Evolutionary conservation across 495 filamentous ascomycete species (phyloP).

Genomic region (Geoglossum glabrum): DNA sequence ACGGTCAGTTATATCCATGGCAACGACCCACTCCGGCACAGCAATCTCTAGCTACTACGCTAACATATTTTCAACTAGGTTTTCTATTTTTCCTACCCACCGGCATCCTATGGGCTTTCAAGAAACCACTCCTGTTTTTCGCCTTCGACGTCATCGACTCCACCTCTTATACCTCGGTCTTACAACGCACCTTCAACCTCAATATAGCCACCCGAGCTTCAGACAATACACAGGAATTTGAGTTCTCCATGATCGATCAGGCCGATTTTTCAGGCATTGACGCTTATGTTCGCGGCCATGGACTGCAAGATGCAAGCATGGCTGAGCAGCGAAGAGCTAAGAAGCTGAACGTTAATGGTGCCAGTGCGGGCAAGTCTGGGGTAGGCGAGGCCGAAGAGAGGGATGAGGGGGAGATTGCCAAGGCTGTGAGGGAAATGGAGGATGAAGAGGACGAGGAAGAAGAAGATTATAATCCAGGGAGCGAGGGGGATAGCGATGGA

Average conservation of each 20-base stretch:
- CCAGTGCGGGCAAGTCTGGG: constrained; percentile 19
- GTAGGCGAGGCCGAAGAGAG: constrained; percentile 19
- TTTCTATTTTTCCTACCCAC: constrained; percentile 74
- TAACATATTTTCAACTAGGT: constrained; percentile 23
- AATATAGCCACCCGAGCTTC: constrained; percentile 37
- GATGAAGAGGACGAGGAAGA: constrained; percentile 45
- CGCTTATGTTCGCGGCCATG: constrained; percentile 57
- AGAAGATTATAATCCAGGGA: constrained; percentile 75
- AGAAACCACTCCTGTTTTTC: constrained; percentile 81
- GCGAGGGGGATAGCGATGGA: constrained; percentile 52
- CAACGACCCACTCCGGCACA: not conserved
- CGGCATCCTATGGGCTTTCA: constrained; percentile 86
- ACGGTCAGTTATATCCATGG: constrained; percentile 29
- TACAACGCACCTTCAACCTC: constrained; percentile 88
- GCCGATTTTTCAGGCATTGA: constrained; percentile 72
- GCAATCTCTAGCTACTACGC: constrained; percentile 4
- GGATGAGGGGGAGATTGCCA: constrained; percentile 39
- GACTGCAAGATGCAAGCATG: constrained; percentile 78
- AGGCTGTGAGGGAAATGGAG: constrained; percentile 42
- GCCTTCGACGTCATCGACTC: constrained; percentile 58
- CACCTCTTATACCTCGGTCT: constrained; percentile 72
- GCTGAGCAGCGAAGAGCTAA: constrained; percentile 76
- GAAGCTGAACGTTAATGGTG: constrained; percentile 46
- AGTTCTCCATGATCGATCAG: constrained; percentile 76
- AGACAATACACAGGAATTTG: constrained; percentile 38